These are phyloP conservation scores for Russula vinacea DNA, from an alignment of 768 basidiomycete species.

Conservation along the genomic window DNA sequence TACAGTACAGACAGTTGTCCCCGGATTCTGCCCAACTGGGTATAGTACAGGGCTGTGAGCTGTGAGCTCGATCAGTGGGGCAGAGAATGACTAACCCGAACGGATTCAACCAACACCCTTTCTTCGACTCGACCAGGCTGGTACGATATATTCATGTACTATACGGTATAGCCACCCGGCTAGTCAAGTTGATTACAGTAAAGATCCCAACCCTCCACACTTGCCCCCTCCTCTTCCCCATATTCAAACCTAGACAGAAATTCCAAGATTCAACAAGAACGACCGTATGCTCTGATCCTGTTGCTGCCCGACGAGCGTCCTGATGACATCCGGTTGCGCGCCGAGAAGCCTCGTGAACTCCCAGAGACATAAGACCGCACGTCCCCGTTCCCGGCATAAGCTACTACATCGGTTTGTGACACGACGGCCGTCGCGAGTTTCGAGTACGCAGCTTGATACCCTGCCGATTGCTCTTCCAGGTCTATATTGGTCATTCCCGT, in stretches of 20 bases:
- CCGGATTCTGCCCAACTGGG: too few relatives aligned
- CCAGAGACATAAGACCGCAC: slow-evolving; percentile 52
- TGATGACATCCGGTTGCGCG: slow-evolving; percentile 26
- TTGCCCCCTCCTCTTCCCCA: not conserved
- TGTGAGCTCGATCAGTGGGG: too few relatives aligned
- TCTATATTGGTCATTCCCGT: slow-evolving; percentile 74
- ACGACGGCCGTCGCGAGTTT: slow-evolving; percentile 79
- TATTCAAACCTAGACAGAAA: slow-evolving; percentile 34
- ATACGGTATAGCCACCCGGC: too few relatives aligned
- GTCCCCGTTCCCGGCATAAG: slow-evolving; percentile 54
- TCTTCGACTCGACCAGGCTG: too few relatives aligned
- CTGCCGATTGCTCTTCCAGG: slow-evolving; percentile 83
- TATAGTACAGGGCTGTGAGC: too few relatives aligned
- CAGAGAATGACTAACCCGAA: too few relatives aligned
- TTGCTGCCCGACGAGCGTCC: slow-evolving; percentile 31
- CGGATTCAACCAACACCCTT: too few relatives aligned
- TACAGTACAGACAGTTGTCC: too few relatives aligned
- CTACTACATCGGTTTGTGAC: slow-evolving; percentile 56
- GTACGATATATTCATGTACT: too few relatives aligned
- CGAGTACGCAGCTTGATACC: slow-evolving; percentile 94
- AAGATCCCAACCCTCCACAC: not conserved
- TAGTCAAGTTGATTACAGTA: too few relatives aligned
- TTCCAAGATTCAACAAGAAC: slow-evolving; percentile 38
- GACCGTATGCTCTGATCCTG: slow-evolving; percentile 29
- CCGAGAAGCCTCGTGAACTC: slow-evolving; percentile 34